Evolutionary conservation across 768 basidiomycete species (phyloP).

Genomic region (Rhodotorula sphaerocarpa): DNA sequence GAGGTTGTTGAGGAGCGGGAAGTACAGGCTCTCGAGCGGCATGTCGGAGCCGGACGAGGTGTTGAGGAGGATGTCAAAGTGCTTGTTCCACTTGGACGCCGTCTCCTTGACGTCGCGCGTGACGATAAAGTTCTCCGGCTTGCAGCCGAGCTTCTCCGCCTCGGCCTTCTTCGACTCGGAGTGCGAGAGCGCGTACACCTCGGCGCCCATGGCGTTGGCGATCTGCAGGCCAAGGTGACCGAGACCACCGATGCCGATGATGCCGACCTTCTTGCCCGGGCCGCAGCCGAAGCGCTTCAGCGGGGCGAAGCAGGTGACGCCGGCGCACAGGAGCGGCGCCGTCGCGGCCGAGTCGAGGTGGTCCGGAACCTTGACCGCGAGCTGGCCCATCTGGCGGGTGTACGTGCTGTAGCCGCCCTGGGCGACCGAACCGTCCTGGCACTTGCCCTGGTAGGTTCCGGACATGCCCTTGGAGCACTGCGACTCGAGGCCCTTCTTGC

Average conservation of each 20-base stretch:
- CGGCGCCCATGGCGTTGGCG: conserved; percentile 43
- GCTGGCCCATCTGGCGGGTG: conserved; percentile 41
- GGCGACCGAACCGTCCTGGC: conserved; percentile 27
- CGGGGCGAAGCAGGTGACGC: conserved; percentile 45
- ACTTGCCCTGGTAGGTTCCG: conserved; percentile 14
- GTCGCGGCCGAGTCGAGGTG: conserved; percentile 40
- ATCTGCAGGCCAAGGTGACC: conserved; percentile 33
- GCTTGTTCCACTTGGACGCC: conserved; percentile 23
- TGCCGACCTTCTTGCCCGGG: conserved; percentile 57
- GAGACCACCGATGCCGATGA: conserved; percentile 61
- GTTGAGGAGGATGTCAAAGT: conserved; percentile 45
- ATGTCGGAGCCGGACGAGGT: conserved; percentile 42
- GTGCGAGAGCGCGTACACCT: conserved; percentile 57
- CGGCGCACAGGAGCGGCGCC: conserved; percentile 44
- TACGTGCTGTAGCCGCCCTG: conserved; percentile 45
- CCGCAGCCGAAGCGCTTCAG: conserved; percentile 49
- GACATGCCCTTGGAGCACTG: conserved; percentile 24
- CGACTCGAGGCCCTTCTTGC: conserved; percentile 34
- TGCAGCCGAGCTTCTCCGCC: conserved; percentile 51
- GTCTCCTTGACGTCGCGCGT: conserved; percentile 22
- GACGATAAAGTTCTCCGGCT: conserved; percentile 31
- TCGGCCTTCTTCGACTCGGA: conserved; percentile 52
- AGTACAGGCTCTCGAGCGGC: conserved; percentile 50
- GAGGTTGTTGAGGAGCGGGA: conserved; percentile 47
- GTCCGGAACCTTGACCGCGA: conserved; percentile 46